These are phyloP conservation scores for Saturnispora diversa DNA, from an alignment of 805 yeast genomes.

Conservation along the genomic window DNA sequence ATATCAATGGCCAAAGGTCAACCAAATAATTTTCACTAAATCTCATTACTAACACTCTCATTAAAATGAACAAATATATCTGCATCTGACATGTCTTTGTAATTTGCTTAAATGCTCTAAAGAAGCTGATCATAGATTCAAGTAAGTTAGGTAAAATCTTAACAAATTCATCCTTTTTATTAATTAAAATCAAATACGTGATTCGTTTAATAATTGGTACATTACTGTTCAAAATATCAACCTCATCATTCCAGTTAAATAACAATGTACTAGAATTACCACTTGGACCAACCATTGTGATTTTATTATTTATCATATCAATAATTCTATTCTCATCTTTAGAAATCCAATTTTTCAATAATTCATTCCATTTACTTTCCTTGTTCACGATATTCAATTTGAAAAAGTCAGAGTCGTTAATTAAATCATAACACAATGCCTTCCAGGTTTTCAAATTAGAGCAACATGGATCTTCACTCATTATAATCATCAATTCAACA, in stretches of 20 bases:
- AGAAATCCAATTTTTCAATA: constrained; percentile 56
- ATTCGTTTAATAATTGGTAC: constrained; percentile 44
- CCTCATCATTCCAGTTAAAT: constrained; percentile 31
- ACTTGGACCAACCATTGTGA: constrained; percentile 37
- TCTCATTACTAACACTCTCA: constrained; percentile 58
- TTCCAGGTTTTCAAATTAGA: constrained; percentile 53
- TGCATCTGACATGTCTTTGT: constrained; percentile 24
- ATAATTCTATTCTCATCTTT: constrained; percentile 52
- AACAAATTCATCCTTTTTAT: constrained; percentile 53
- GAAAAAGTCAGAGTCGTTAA: constrained; percentile 56
- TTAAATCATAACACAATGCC: constrained; percentile 50
- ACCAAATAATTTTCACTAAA: constrained; percentile 57
- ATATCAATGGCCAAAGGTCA: constrained; percentile 62
- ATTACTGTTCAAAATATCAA: constrained; percentile 27
- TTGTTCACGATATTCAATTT: constrained; percentile 23
- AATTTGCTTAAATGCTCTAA: constrained; percentile 23
- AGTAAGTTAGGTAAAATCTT: constrained; percentile 39
- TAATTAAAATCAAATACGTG: constrained; percentile 53
- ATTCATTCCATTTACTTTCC: constrained; percentile 41
- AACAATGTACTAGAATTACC: constrained; percentile 40
- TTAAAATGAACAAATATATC: constrained; percentile 43
- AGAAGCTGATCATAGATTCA: constrained; percentile 27
- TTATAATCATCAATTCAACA: constrained; percentile 35
- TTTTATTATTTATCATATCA: constrained; percentile 40
- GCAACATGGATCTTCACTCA: constrained; percentile 30